Conservation (phyloP, 805 yeast species). For the Metschnikowia anglica region DNA sequence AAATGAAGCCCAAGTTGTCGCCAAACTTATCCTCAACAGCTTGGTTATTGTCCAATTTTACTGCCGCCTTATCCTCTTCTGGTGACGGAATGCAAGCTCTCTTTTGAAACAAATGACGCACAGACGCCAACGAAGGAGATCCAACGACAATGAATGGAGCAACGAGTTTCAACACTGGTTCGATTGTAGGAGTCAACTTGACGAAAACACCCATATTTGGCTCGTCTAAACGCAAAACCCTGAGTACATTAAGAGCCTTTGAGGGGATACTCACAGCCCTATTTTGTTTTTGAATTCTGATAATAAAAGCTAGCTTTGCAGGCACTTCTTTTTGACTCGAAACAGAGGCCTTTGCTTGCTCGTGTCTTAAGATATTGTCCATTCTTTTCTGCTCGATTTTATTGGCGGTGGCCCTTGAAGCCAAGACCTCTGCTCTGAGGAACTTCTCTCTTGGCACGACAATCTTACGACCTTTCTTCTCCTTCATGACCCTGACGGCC, state of each 20-base stretch:
- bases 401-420: slow-evolving; percentile 62
- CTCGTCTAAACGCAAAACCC: slow-evolving; percentile 58
- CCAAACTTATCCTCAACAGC: slow-evolving; percentile 71
- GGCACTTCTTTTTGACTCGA: slow-evolving; percentile 20
- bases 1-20: slow-evolving; percentile 57
- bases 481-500: slow-evolving; percentile 49
- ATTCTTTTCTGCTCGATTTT: slow-evolving; percentile 69
- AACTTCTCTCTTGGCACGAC: slow-evolving; percentile 50
- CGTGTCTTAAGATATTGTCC: slow-evolving; percentile 57
- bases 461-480: slow-evolving; percentile 41
- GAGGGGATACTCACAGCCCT: slow-evolving; percentile 63
- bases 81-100: slow-evolving; percentile 56
- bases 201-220: slow-evolving; percentile 71
- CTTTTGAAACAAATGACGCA: slow-evolving; percentile 72
- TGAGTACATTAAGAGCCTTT: slow-evolving; percentile 58
- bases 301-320: slow-evolving; percentile 56
- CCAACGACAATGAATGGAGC: slow-evolving; percentile 76
- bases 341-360: slow-evolving; percentile 25
- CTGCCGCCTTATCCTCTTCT: slow-evolving; percentile 34
- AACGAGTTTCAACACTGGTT: slow-evolving; percentile 63
- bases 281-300: slow-evolving; percentile 62
- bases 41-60: slow-evolving; percentile 69
- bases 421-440: slow-evolving; percentile 71
- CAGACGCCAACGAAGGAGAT: slow-evolving; percentile 67
- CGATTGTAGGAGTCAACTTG: slow-evolving; percentile 57